A percentile compares a stretch with the other conserved stretches of the same genome.
Evolutionary conservation across 2,329 filamentous ascomycete species (phyloP).

Genomic region (Paecilomyces formosus): DNA sequence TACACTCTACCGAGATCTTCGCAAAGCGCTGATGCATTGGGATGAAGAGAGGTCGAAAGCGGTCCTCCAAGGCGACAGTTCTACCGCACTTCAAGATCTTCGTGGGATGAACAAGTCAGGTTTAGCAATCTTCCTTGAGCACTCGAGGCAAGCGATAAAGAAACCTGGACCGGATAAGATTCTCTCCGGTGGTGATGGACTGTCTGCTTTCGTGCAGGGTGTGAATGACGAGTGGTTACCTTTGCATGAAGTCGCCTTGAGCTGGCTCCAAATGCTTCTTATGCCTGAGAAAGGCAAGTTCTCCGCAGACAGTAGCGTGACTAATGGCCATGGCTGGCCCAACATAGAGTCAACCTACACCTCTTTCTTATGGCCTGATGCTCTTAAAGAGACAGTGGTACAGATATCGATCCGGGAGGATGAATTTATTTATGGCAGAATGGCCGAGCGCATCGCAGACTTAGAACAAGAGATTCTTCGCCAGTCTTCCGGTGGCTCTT

Average conservation of each 20-base stretch:
- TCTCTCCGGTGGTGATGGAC: conserved; percentile 29
- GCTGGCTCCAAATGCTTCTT: conserved; percentile 48
- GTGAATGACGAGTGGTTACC: conserved; percentile 43
- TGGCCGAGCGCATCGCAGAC: conserved; percentile 25
- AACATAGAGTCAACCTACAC: conserved; percentile 42
- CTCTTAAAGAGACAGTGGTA: conserved; percentile 48
- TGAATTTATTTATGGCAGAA: conserved; percentile 41
- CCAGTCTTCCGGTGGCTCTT: conserved; percentile 9
- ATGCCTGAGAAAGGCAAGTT: conserved; percentile 27
- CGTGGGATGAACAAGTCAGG: conserved; percentile 41
- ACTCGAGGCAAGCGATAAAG: conserved; percentile 41
- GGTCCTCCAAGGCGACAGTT: conserved; percentile 42
- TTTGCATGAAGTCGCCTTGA: conserved; percentile 45
- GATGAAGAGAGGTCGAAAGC: conserved; percentile 36
- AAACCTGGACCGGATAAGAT: conserved; percentile 31
- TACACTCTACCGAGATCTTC: conserved; percentile 37
- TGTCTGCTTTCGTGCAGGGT: conserved; percentile 33
- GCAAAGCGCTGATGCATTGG: conserved; percentile 36
- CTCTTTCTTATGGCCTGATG: conserved; percentile 47
- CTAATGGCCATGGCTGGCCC: conserved; percentile 8
- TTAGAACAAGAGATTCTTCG: conserved; percentile 22
- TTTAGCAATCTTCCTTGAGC: conserved; percentile 50
- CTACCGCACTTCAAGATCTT: conserved; percentile 42
- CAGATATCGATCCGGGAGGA: conserved; percentile 49
- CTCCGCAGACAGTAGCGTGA: conserved; percentile 2